Evolutionary conservation across 2,329 filamentous ascomycete species (phyloP).

Genomic region (Metarhizium rileyi): DNA sequence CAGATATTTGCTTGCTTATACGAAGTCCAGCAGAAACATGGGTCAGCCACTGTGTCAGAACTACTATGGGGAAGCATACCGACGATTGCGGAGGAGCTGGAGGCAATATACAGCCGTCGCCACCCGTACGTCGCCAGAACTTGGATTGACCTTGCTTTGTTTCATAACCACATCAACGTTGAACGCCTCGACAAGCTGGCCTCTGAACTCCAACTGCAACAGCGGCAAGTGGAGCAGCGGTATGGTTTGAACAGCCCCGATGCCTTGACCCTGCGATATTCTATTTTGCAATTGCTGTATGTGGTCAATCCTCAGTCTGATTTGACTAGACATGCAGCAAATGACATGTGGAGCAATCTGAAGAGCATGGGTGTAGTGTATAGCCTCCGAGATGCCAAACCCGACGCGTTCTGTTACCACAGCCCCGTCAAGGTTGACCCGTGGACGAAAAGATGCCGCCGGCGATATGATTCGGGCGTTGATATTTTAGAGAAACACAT

Average conservation of each 20-base stretch:
- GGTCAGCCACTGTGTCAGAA: slow-evolving; percentile 31
- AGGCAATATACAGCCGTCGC: slow-evolving; percentile 32
- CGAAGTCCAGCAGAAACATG: slow-evolving; percentile 36
- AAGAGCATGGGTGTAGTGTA: slow-evolving; percentile 25
- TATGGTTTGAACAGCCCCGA: slow-evolving; percentile 24
- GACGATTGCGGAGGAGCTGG: slow-evolving; percentile 32
- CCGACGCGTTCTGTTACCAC: slow-evolving; percentile 33
- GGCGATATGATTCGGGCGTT: slow-evolving; percentile 29
- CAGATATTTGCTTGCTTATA: slow-evolving; percentile 33
- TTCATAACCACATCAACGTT: slow-evolving; percentile 26
- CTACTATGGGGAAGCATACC: slow-evolving; percentile 32
- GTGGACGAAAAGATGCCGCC: slow-evolving; percentile 32
- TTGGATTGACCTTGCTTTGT: slow-evolving; percentile 31
- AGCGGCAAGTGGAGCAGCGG: slow-evolving; percentile 25
- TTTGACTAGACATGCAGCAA: slow-evolving; percentile 24
- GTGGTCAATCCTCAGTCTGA: slow-evolving; percentile 24
- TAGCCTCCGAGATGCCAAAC: slow-evolving; percentile 25
- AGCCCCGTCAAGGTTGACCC: slow-evolving; percentile 34
- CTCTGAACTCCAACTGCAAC: slow-evolving; percentile 25
- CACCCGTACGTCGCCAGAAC: slow-evolving; percentile 34
- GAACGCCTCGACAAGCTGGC: slow-evolving; percentile 29
- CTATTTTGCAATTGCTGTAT: slow-evolving; percentile 30
- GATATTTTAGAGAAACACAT: slow-evolving; percentile 28
- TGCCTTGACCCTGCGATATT: slow-evolving; percentile 29
- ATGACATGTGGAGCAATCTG: slow-evolving; percentile 28